phyloP scores from a whole-genome alignment of 2,329 filamentous ascomycete species.

The Apiospora saccharicola region DNA sequence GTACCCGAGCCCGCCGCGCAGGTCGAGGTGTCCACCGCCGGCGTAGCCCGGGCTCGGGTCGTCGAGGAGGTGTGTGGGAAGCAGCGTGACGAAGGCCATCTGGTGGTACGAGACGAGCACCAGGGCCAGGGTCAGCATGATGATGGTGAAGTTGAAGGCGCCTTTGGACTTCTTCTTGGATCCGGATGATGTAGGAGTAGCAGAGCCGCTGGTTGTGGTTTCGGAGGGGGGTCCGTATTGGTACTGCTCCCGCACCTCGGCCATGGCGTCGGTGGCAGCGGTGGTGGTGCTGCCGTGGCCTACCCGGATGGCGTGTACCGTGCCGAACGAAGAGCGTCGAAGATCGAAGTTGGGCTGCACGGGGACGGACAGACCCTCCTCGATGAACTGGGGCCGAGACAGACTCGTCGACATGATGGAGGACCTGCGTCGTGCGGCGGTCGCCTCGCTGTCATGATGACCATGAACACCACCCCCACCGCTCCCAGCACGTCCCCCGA shows the following conservation, averaged over 20 bases:
- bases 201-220: neutral
- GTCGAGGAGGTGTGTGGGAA: slow-evolving; percentile 54
- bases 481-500: slow-evolving; percentile 9
- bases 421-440: slow-evolving; percentile 30
- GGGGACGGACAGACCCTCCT: slow-evolving; percentile 45
- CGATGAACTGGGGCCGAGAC: slow-evolving; percentile 40
- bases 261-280: neutral
- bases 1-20: slow-evolving; percentile 70
- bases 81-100: slow-evolving; percentile 52
- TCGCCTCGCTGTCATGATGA: too few relatives aligned
- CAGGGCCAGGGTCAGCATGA: slow-evolving; percentile 51
- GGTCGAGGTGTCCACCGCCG: slow-evolving; percentile 42
- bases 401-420: slow-evolving; percentile 28
- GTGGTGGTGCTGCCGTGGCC: slow-evolving; percentile 30
- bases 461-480: neutral
- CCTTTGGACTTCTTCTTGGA: neutral
- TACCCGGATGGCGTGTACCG: slow-evolving; percentile 49
- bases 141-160: slow-evolving; percentile 48
- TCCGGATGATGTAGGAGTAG: neutral
- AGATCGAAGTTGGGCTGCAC: slow-evolving; percentile 47
- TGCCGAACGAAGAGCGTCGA: slow-evolving; percentile 49
- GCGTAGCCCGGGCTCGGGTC: slow-evolving; percentile 35
- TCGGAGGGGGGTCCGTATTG: neutral
- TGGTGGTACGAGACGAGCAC: slow-evolving; percentile 54
- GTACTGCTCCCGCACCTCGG: neutral